Conservation (phyloP, 2,329 filamentous ascomycete species). For the Fusarium sacchari region DNA sequence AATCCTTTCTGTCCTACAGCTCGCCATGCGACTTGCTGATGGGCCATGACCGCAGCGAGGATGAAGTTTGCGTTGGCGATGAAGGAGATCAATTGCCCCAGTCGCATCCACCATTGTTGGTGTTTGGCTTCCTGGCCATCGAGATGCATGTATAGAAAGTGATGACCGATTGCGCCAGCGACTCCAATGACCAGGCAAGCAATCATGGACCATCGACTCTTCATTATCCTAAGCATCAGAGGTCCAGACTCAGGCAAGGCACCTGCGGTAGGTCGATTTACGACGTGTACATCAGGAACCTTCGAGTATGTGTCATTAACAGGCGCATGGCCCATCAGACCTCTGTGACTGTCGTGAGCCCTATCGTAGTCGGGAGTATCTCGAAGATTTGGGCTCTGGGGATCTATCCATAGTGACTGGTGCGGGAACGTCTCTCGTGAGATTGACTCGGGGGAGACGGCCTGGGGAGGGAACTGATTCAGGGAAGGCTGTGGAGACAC, state of each 20-base stretch:
- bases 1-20: slow-evolving; percentile 9
- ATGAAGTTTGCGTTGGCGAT: slow-evolving; percentile 25
- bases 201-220: slow-evolving; percentile 30
- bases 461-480: background rate
- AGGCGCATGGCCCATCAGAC: background rate
- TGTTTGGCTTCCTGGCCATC: slow-evolving; percentile 9
- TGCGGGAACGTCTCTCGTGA: background rate
- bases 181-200: slow-evolving; percentile 10
- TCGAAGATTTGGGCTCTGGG: slow-evolving; percentile 16
- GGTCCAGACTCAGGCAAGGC: background rate
- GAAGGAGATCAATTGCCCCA: slow-evolving; percentile 23
- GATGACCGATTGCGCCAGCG: background rate
- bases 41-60: slow-evolving; percentile 19
- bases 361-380: slow-evolving; percentile 12
- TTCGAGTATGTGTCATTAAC: background rate
- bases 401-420: slow-evolving; percentile 18
- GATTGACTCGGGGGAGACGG: slow-evolving; percentile 3
- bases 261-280: background rate
- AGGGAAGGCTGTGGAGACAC: slow-evolving; percentile 9
- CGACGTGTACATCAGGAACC: background rate
- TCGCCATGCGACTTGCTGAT: slow-evolving; percentile 27
- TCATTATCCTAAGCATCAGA: slow-evolving; percentile 8
- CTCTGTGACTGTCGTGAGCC: slow-evolving; percentile 1
- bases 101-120: slow-evolving; percentile 27
- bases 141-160: slow-evolving; percentile 16